These are phyloP conservation scores for Rutstroemia sp. DNA, from an alignment of 2,329 filamentous ascomycete genomes.

Conservation along the genomic window DNA sequence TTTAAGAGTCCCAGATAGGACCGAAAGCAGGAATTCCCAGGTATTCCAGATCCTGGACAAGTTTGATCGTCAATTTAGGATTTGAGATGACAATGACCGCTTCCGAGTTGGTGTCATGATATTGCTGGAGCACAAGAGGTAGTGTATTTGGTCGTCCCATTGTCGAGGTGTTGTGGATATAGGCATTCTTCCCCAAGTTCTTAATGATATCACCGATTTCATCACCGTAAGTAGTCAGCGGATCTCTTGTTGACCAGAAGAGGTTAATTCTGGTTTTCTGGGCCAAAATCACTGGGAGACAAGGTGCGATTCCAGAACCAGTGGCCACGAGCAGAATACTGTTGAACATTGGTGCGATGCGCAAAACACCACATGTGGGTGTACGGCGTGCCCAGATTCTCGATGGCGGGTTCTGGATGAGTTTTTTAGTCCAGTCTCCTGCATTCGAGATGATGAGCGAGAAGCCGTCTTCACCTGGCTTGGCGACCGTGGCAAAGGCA, in stretches of 20 bases:
- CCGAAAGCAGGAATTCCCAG: slow-evolving; percentile 33
- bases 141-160: slow-evolving; percentile 31
- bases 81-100: slow-evolving; percentile 35
- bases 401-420: slow-evolving; percentile 54
- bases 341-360: slow-evolving; percentile 58
- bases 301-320: slow-evolving; percentile 66
- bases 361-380: slow-evolving; percentile 59
- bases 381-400: slow-evolving; percentile 62
- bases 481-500: slow-evolving; percentile 66
- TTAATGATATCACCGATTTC: slow-evolving; percentile 29
- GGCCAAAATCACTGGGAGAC: slow-evolving; percentile 35
- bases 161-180: slow-evolving; percentile 31
- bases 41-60: slow-evolving; percentile 34
- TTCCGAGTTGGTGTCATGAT: slow-evolving; percentile 30
- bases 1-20: slow-evolving; percentile 31
- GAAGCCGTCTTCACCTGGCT: slow-evolving; percentile 46
- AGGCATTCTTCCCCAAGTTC: slow-evolving; percentile 27
- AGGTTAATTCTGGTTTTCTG: slow-evolving; percentile 22
- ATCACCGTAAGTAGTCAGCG: slow-evolving; percentile 29
- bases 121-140: slow-evolving; percentile 24
- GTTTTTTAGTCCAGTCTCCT: slow-evolving; percentile 64
- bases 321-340: slow-evolving; percentile 62
- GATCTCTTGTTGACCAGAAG: slow-evolving; percentile 33
- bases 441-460: slow-evolving; percentile 65
- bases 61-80: slow-evolving; percentile 31